Evolutionary conservation across 2,329 filamentous ascomycete genomes (phyloP), one percentile per base, ranked within the genome.

Genomic region (Raffaelea albimanens): DNA sequence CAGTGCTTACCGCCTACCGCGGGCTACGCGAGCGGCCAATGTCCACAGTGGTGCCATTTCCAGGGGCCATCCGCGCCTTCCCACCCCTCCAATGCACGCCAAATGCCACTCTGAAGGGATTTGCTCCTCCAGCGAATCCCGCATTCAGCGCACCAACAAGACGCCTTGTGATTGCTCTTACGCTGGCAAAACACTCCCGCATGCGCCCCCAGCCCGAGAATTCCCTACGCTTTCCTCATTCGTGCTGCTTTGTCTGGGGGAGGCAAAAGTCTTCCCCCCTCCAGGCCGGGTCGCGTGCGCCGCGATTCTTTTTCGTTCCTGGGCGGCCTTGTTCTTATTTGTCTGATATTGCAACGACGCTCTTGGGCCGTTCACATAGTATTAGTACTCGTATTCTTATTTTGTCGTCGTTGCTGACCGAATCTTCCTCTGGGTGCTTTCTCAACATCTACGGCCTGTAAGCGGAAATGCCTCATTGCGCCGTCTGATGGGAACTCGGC

Each of bases 41-140:
- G 25, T 38, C 34, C 34, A 38, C 34, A 38, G 34, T 48, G 42
- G 46, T 41, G 46, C 42, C 34, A 48, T 44, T 48, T 34, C n/a
- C 34, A n/a, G 34, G 13, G 18, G 34, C 5, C 34, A 10, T 19
- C 34, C 34, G 14, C n/a, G 18, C 34, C 14, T 38, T 19, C 34
- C 18, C 18, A 38, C 14, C 14, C 13, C 5, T 16, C 14, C 34
- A 38, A 19, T 8, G 8, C 34, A 38, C 18, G 7, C 18, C 5
- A 16, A 16, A 8, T 16, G 14, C 5, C 18, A 7, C 18, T 38
- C n/a, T 16, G 14, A 10, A 38, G 34, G 34, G 34, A 38, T 38
- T 38, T 38, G 34, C 34, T 38, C 18, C n/a, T 8, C 14, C 14
- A n/a, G 34, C 34, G 34, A 38, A 38, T 38, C 34, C 34, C 34